A percentile compares a stretch with the other conserved stretches of the same genome.
phyloP scores from a whole-genome alignment of 2,329 filamentous ascomycete species.

The Monosporascus sp. region DNA sequence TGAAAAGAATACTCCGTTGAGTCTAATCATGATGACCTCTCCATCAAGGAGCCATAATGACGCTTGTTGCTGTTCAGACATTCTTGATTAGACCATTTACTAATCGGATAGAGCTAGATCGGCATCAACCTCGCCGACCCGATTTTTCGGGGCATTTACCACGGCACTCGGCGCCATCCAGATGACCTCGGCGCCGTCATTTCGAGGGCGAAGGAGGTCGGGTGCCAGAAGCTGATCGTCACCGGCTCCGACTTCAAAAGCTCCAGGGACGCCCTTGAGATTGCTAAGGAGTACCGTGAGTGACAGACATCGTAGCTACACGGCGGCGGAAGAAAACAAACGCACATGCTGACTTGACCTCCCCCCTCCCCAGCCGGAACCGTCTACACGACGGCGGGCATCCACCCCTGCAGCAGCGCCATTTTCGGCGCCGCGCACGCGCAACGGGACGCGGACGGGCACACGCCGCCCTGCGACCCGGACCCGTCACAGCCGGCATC shows the following conservation, averaged over 20 bases:
- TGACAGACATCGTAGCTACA: conserved; percentile 6
- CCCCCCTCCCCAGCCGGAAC: conserved; percentile 54
- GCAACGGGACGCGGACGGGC: conserved; percentile 37
- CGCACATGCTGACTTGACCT: background rate
- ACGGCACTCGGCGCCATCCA: conserved; percentile 70
- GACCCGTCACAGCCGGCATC: conserved; percentile 42
- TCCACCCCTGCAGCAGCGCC: conserved; percentile 85
- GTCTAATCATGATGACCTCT: no score
- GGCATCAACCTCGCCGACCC: conserved; percentile 95
- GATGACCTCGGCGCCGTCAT: conserved; percentile 73
- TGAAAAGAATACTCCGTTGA: no score
- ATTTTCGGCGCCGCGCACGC: conserved; percentile 61
- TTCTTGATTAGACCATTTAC: conserved; percentile 1
- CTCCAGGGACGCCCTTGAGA: conserved; percentile 66
- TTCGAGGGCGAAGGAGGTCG: conserved; percentile 69
- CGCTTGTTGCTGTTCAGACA: no score
- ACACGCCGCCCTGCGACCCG: conserved; percentile 50
- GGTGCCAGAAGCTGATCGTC: conserved; percentile 85
- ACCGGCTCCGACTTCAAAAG: conserved; percentile 85
- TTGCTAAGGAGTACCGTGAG: conserved; percentile 72
- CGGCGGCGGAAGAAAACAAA: no score
- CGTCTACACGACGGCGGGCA: conserved; percentile 86
- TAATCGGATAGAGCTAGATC: conserved; percentile 46
- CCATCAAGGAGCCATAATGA: no score
- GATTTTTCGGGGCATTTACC: conserved; percentile 80